These are phyloP conservation scores for Aspergillus bertholletiae DNA, from an alignment of 495 filamentous ascomycete genomes.

Conservation along the genomic window DNA sequence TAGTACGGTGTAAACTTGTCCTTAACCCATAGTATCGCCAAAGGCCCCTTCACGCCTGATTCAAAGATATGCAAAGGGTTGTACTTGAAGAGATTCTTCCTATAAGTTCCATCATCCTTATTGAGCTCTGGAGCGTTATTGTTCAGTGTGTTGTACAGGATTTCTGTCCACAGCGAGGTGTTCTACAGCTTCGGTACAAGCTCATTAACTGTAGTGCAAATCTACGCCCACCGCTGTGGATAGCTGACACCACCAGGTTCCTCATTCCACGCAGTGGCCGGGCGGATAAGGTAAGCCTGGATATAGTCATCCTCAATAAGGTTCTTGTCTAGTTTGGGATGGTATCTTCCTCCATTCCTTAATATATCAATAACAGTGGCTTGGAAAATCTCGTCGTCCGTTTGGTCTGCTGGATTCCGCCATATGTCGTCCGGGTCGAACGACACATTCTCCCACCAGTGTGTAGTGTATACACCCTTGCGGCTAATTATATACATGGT, in stretches of 20 bases:
- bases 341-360: neutral
- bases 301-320: neutral
- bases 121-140: neutral
- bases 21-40: neutral
- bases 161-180: neutral
- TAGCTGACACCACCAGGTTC: neutral
- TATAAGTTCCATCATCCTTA: neutral
- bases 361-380: neutral
- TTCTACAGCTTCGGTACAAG: neutral
- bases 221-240: neutral
- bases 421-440: neutral
- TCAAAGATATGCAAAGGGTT: neutral
- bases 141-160: neutral
- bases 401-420: neutral
- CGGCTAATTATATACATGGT: constrained; percentile 10
- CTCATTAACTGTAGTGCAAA: neutral
- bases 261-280: neutral
- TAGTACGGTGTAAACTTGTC: neutral
- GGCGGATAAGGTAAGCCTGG: neutral
- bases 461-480: constrained; percentile 3
- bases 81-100: constrained; percentile 2
- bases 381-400: neutral
- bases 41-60: neutral
- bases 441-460: constrained; percentile 9
- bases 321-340: neutral